phyloP scores from a whole-genome alignment of 805 yeast species.

The Ogataea siamensis region DNA sequence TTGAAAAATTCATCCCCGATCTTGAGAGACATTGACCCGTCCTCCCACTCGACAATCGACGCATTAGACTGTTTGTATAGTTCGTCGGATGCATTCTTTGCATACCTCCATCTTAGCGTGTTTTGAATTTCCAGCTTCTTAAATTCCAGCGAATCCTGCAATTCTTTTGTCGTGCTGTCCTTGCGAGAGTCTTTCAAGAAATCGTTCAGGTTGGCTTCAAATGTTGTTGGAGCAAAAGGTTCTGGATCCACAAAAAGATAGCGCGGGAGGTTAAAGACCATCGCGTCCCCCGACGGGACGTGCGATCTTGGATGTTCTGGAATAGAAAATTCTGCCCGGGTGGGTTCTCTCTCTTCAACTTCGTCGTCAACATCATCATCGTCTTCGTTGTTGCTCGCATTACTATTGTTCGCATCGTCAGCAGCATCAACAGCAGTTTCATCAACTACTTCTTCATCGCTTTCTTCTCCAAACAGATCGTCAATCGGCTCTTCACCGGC shows the following conservation, averaged over 20 bases:
- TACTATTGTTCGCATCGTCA: slow-evolving; percentile 33
- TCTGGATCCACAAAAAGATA: slow-evolving; percentile 79
- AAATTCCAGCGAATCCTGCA: slow-evolving; percentile 47
- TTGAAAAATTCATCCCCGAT: slow-evolving; percentile 88
- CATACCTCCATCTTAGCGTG: slow-evolving; percentile 93
- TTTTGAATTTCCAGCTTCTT: slow-evolving; percentile 41
- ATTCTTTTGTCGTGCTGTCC: slow-evolving; percentile 45
- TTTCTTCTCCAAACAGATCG: slow-evolving; percentile 38
- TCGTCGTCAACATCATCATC: slow-evolving; percentile 38
- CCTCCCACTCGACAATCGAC: slow-evolving; percentile 90
- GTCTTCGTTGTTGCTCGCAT: slow-evolving; percentile 35
- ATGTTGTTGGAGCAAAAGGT: slow-evolving; percentile 71
- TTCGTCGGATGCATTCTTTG: slow-evolving; percentile 66
- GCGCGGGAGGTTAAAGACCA: slow-evolving; percentile 68
- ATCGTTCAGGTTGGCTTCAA: slow-evolving; percentile 50
- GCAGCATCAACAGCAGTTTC: slow-evolving; percentile 19
- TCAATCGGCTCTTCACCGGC: slow-evolving; percentile 34
- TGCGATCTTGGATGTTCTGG: slow-evolving; percentile 54
- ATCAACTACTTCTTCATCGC: slow-evolving; percentile 27
- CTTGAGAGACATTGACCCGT: slow-evolving; percentile 82
- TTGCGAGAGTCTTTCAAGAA: slow-evolving; percentile 36
- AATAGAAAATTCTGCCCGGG: slow-evolving; percentile 39
- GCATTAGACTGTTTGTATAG: slow-evolving; percentile 85
- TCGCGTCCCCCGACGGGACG: slow-evolving; percentile 35
- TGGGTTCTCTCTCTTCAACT: slow-evolving; percentile 29